Evolutionary conservation across 2,329 filamentous ascomycete genomes (phyloP).

Genomic region (Trichoderma sp.): DNA sequence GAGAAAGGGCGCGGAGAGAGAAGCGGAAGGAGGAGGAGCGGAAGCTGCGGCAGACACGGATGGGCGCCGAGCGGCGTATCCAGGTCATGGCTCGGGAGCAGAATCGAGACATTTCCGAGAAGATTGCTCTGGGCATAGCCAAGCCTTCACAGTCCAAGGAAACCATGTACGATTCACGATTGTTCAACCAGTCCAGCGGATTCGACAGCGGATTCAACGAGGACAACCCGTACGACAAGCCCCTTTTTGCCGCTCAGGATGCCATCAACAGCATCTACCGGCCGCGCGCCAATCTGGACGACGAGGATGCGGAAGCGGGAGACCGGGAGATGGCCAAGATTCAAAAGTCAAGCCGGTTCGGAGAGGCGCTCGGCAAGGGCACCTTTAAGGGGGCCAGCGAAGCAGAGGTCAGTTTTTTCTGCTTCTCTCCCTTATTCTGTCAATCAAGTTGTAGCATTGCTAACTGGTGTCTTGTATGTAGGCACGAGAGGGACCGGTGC

Average conservation of each 20-base stretch:
- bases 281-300: slow-evolving; percentile 72
- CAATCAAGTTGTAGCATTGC: slow-evolving; percentile 29
- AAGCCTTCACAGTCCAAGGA: slow-evolving; percentile 92
- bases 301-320: slow-evolving; percentile 77
- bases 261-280: slow-evolving; percentile 93
- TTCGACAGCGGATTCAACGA: slow-evolving; percentile 95
- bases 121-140: slow-evolving; percentile 89
- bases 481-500: slow-evolving; percentile 86
- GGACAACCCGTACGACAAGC: slow-evolving; percentile 96
- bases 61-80: slow-evolving; percentile 89
- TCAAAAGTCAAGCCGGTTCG: slow-evolving; percentile 79
- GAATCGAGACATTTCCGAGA: slow-evolving; percentile 95
- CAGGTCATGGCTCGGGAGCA: slow-evolving; percentile 95
- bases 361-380: slow-evolving; percentile 82
- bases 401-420: slow-evolving; percentile 63
- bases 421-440: not conserved
- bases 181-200: slow-evolving; percentile 93
- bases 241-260: slow-evolving; percentile 92
- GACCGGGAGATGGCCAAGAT: slow-evolving; percentile 86
- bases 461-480: slow-evolving; percentile 43
- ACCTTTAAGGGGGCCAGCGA: slow-evolving; percentile 88
- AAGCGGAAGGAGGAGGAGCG: slow-evolving; percentile 80
- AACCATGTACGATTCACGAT: slow-evolving; percentile 92
- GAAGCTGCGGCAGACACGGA: slow-evolving; percentile 87
- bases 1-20: slow-evolving; percentile 77